phyloP scores from a whole-genome alignment of 345 rosid species.

The Bruguiera parviflora region DNA sequence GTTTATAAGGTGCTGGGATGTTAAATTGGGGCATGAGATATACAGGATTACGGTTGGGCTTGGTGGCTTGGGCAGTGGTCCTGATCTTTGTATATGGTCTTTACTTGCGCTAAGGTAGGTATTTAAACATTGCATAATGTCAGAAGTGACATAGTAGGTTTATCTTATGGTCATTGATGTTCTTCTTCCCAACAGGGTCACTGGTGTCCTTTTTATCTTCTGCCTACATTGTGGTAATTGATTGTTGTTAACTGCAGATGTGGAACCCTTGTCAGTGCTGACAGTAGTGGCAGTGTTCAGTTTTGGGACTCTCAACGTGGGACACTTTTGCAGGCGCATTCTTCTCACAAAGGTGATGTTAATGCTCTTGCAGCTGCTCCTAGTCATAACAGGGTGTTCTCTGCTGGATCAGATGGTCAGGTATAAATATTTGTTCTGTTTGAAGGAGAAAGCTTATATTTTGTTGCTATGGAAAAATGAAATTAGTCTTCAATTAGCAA shows the following conservation, averaged over 20 bases:
- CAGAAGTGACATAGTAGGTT: not conserved
- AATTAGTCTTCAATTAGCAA: not conserved
- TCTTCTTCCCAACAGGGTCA: not conserved
- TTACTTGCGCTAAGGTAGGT: slow-evolving; percentile 76
- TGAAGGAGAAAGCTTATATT: not conserved
- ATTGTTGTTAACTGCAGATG: slow-evolving; percentile 41
- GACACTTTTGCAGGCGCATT: slow-evolving; percentile 74
- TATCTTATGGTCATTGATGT: not conserved
- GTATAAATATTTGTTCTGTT: slow-evolving; percentile 28
- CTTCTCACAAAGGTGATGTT: slow-evolving; percentile 85
- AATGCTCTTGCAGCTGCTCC: slow-evolving; percentile 82
- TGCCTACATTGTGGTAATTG: slow-evolving; percentile 15
- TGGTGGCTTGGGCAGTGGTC: slow-evolving; percentile 62
- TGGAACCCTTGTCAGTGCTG: slow-evolving; percentile 86
- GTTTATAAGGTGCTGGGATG: slow-evolving; percentile 92
- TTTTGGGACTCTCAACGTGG: slow-evolving; percentile 91
- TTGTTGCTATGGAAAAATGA: not conserved
- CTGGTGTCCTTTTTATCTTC: not conserved
- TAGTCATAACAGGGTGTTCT: slow-evolving; percentile 78
- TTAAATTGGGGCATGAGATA: slow-evolving; percentile 54
- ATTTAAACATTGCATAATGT: not conserved
- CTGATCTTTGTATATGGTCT: slow-evolving; percentile 84
- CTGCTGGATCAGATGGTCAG: slow-evolving; percentile 97
- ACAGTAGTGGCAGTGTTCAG: slow-evolving; percentile 86
- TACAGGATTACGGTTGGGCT: slow-evolving; percentile 81